Evolutionary conservation across 441 rosid species (phyloP).

Genomic region (Viola pubescens): DNA sequence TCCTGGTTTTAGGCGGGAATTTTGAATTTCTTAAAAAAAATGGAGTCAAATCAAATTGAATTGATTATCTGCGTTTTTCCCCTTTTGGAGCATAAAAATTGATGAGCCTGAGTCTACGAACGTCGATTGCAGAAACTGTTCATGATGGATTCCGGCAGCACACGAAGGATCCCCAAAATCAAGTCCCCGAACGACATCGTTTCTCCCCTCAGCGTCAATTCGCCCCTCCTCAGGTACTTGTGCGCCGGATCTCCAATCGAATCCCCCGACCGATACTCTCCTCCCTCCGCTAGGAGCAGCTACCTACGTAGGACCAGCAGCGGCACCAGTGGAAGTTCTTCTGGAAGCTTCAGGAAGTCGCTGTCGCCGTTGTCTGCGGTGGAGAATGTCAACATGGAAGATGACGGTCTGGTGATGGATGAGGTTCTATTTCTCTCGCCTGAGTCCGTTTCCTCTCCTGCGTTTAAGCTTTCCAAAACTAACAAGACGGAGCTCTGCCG

Average conservation of each 20-base stretch:
- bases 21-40: not conserved
- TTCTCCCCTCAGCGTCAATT: not conserved
- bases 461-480: conserved; percentile 1
- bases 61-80: not conserved
- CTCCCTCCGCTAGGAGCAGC: conserved; percentile 11
- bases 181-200: not conserved
- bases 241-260: conserved; percentile 15
- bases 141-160: not conserved
- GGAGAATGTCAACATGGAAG: conserved; percentile 25
- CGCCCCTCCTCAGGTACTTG: conserved; percentile 10
- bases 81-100: not conserved
- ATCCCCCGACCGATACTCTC: conserved; percentile 7
- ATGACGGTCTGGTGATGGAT: conserved; percentile 57
- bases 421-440: conserved; percentile 24
- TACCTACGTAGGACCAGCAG: not conserved
- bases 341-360: conserved; percentile 13
- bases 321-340: conserved; percentile 7
- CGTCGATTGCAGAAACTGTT: not conserved
- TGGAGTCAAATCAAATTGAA: not conserved
- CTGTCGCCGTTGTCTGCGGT: conserved; percentile 21
- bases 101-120: not conserved
- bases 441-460: conserved; percentile 14
- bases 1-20: not conserved
- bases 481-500: conserved; percentile 33
- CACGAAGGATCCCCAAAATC: not conserved